Evolutionary conservation across 495 filamentous ascomycete genomes (phyloP).

Genomic region (Trichoderma asperelloides): DNA sequence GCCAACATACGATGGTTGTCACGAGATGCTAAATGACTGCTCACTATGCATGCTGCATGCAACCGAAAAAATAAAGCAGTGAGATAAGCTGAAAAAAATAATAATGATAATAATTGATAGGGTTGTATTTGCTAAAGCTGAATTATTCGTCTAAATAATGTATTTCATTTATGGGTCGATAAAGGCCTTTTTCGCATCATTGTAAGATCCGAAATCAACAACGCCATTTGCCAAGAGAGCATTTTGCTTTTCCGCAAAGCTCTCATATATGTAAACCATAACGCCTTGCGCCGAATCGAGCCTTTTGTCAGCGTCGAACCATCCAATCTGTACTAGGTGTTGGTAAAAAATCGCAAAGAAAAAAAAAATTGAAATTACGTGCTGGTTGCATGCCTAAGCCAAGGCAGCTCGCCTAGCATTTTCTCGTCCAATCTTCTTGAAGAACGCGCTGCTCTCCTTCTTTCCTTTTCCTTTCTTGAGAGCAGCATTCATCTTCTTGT

Average conservation of each 20-base stretch:
- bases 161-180: neutral
- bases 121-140: neutral
- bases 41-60: neutral
- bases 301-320: neutral
- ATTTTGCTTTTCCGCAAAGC: neutral
- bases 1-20: neutral
- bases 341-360: neutral
- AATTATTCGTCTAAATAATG: neutral
- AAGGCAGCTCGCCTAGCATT: slow-evolving; percentile 23
- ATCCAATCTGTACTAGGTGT: neutral
- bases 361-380: neutral
- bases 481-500: slow-evolving; percentile 62
- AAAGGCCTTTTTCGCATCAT: neutral
- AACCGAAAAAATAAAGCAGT: neutral
- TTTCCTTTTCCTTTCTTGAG: slow-evolving; percentile 61
- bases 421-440: slow-evolving; percentile 77
- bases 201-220: neutral
- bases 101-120: neutral
- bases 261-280: neutral
- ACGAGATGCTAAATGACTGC: neutral
- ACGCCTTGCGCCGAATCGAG: neutral
- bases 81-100: neutral
- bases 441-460: slow-evolving; percentile 45
- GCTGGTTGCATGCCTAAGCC: neutral
- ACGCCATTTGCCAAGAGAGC: neutral